Percentiles rank a stretch among this genome's conserved stretches.
Evolutionary conservation across 495 filamentous ascomycete genomes (phyloP).

Genomic region (Penicillium malachiteum): DNA sequence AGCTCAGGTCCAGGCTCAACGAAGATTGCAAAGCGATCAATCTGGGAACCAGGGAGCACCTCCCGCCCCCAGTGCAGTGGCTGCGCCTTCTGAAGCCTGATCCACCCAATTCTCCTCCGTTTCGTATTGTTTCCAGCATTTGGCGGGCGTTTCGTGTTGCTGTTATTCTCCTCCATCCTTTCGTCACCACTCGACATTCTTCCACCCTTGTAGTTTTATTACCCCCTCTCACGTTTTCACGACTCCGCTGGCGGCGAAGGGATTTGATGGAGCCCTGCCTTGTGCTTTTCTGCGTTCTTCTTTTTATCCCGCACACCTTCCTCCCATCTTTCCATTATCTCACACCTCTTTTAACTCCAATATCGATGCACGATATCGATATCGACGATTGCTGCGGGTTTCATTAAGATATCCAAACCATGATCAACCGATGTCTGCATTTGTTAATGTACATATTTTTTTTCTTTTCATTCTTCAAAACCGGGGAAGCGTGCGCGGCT

Average conservation of each 20-base stretch:
- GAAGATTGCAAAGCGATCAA: slow-evolving; percentile 45
- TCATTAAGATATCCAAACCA: slow-evolving; percentile 2
- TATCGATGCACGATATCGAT: slow-evolving; percentile 24
- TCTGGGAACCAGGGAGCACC: slow-evolving; percentile 32
- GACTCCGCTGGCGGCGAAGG: slow-evolving; percentile 26
- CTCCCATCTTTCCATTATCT: slow-evolving; percentile 4
- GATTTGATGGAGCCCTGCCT: slow-evolving; percentile 20
- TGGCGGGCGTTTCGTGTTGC: slow-evolving; percentile 39
- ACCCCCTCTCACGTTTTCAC: slow-evolving; percentile 26
- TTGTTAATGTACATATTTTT: slow-evolving; percentile 46
- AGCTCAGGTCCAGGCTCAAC: slow-evolving; percentile 38
- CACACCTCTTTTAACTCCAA: slow-evolving; percentile 20
- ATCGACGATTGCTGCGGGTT: slow-evolving; percentile 6
- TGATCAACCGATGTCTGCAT: slow-evolving; percentile 25
- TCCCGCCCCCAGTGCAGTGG: slow-evolving; percentile 32
- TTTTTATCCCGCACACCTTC: slow-evolving; percentile 13
- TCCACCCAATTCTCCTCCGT: slow-evolving; percentile 24
- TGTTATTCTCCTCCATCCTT: slow-evolving; percentile 14
- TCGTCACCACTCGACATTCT: slow-evolving; percentile 19
- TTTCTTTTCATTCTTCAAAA: slow-evolving; percentile 15
- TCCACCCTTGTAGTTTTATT: slow-evolving; percentile 41
- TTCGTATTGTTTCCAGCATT: slow-evolving; percentile 29
- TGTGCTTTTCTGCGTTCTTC: slow-evolving; percentile 24
- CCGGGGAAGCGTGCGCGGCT: slow-evolving; percentile 14
- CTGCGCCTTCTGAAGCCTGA: slow-evolving; percentile 38